These are phyloP conservation scores for Exophiala alcalophila DNA, from an alignment of 2,329 filamentous ascomycete genomes.

Conservation along the genomic window DNA sequence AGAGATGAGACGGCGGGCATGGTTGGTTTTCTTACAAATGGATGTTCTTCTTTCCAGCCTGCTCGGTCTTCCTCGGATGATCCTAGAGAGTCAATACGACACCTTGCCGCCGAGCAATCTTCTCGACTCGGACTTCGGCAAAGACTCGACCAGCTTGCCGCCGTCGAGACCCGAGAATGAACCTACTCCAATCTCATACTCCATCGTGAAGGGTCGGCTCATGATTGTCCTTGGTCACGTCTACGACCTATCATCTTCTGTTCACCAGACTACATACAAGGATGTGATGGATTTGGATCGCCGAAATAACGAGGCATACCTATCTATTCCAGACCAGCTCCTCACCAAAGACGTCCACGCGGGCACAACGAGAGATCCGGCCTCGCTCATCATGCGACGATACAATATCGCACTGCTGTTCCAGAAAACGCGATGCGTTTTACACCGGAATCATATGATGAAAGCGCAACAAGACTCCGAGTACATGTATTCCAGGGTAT, in stretches of 20 bases:
- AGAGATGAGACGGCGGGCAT: conserved; percentile 39
- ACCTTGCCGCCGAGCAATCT: conserved; percentile 57
- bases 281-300: too few relatives aligned
- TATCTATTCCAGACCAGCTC: too few relatives aligned
- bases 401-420: too few relatives aligned
- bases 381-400: neutral
- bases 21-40: conserved; percentile 37
- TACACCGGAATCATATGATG: too few relatives aligned
- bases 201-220: conserved; percentile 4
- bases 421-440: too few relatives aligned
- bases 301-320: too few relatives aligned
- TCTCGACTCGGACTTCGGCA: conserved; percentile 59
- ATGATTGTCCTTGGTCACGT: conserved; percentile 2
- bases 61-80: conserved; percentile 58
- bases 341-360: too few relatives aligned
- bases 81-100: conserved; percentile 59
- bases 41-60: conserved; percentile 41
- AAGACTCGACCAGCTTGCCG: conserved; percentile 29
- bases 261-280: too few relatives aligned
- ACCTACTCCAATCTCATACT: conserved; percentile 10
- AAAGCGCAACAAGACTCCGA: too few relatives aligned
- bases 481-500: too few relatives aligned
- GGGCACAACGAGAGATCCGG: neutral
- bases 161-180: conserved; percentile 10
- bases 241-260: too few relatives aligned